Evolutionary conservation across 2,329 filamentous ascomycete species (phyloP).

Genomic region (Xylaria hypoxylon): DNA sequence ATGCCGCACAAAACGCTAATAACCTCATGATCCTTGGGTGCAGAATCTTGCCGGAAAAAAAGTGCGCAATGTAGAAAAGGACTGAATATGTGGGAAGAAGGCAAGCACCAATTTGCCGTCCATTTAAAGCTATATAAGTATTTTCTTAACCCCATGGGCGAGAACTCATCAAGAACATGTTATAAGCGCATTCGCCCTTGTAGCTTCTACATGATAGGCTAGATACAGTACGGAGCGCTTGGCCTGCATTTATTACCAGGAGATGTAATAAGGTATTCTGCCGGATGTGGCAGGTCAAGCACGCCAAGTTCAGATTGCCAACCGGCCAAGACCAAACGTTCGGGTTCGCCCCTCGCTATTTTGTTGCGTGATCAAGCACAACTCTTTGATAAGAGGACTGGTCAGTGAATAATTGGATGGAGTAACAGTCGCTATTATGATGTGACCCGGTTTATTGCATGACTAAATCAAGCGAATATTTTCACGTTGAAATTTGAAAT

Average conservation of each 20-base stretch:
- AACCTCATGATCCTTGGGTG: not conserved
- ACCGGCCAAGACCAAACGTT: constrained; percentile 25
- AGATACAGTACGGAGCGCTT: constrained; percentile 2
- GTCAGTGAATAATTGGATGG: not conserved
- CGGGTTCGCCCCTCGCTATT: not conserved
- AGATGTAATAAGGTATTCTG: not conserved
- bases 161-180: not conserved
- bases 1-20: not conserved
- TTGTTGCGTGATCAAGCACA: constrained; percentile 25
- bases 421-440: not conserved
- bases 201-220: constrained; percentile 6
- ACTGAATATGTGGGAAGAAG: not conserved
- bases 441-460: not conserved
- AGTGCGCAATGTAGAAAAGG: not conserved
- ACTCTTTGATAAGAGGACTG: constrained; percentile 8
- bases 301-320: constrained; percentile 28
- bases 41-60: not conserved
- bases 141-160: not conserved
- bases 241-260: constrained; percentile 19
- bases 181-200: not conserved
- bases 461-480: not conserved
- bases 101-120: not conserved
- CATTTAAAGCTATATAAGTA: not conserved
- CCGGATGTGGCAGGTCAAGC: constrained; percentile 27
- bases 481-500: too few relatives aligned